Conservation (phyloP, 164 flowering plant species). For the Pachysandra terminalis region DNA sequence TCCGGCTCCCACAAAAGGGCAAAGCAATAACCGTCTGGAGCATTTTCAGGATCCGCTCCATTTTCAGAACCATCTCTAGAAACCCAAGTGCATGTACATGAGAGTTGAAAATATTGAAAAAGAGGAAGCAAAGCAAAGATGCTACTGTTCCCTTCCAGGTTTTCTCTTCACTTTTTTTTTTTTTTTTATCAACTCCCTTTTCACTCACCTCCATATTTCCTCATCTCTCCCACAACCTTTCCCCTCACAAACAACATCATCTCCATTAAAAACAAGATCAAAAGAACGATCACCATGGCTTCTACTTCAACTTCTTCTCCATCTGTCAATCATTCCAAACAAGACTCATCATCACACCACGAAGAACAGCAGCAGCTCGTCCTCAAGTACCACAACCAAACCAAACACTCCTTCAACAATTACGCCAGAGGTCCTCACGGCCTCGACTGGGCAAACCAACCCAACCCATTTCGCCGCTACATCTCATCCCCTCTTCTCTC, state of each 20-base stretch:
- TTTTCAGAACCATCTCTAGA: too few relatives aligned
- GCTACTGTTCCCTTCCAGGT: constrained; percentile 15
- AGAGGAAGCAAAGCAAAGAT: constrained; percentile 7
- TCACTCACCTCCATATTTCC: constrained; percentile 3
- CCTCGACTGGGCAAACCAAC: constrained; percentile 98
- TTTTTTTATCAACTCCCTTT: too few relatives aligned
- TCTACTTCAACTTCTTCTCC: constrained; percentile 12
- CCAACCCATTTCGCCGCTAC: constrained; percentile 92
- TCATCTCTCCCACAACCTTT: constrained; percentile 12
- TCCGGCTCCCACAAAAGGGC: too few relatives aligned
- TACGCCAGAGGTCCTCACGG: constrained; percentile 86
- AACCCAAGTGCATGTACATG: too few relatives aligned
- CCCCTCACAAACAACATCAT: neutral
- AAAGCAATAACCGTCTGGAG: too few relatives aligned
- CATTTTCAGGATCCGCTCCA: too few relatives aligned
- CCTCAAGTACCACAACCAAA: constrained; percentile 75
- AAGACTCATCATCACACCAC: constrained; percentile 9
- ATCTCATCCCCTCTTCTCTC: constrained; percentile 45
- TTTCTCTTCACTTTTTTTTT: too few relatives aligned
- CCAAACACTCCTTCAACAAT: constrained; percentile 68
- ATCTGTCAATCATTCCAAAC: constrained; percentile 7
- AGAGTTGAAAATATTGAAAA: neutral
- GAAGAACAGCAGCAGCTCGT: constrained; percentile 34
- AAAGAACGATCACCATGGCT: constrained; percentile 8
- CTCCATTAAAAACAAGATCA: neutral